Conservation (phyloP, 306 rosid genomes). For the Trifolium subterraneum region DNA sequence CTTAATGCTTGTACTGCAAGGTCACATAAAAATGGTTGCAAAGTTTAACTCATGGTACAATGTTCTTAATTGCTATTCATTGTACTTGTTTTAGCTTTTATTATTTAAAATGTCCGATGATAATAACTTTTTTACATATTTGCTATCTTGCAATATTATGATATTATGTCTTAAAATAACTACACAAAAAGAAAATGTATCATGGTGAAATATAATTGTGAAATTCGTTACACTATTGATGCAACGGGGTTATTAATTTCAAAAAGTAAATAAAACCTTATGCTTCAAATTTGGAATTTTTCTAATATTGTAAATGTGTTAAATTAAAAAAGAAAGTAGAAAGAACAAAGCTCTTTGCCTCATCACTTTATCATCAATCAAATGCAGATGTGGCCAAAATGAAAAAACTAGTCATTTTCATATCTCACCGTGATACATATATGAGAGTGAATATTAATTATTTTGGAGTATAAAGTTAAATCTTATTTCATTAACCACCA, state of each 20-base stretch:
- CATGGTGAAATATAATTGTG: neutral
- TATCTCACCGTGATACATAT: constrained; percentile 41
- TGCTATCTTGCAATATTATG: no score
- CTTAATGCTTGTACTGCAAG: neutral
- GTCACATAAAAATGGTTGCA: neutral
- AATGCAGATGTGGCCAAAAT: constrained; percentile 42
- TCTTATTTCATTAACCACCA: constrained; percentile 41
- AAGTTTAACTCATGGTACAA: neutral
- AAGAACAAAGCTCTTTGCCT: constrained; percentile 26
- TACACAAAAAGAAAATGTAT: neutral
- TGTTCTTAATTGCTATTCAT: neutral
- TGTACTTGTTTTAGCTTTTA: neutral
- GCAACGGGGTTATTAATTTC: neutral
- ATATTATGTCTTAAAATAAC: neutral
- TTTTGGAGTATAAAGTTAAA: constrained; percentile 32
- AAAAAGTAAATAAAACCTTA: neutral
- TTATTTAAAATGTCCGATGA: neutral
- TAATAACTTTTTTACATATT: no score
- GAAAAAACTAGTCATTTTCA: constrained; percentile 51
- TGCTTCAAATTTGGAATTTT: constrained; percentile 40
- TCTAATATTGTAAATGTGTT: constrained; percentile 30
- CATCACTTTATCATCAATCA: constrained; percentile 33
- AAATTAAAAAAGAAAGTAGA: constrained; percentile 33
- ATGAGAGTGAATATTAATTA: constrained; percentile 39
- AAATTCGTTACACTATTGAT: neutral